phyloP scores from a whole-genome alignment of 768 basidiomycete species.

The Crucibulum laeve region DNA sequence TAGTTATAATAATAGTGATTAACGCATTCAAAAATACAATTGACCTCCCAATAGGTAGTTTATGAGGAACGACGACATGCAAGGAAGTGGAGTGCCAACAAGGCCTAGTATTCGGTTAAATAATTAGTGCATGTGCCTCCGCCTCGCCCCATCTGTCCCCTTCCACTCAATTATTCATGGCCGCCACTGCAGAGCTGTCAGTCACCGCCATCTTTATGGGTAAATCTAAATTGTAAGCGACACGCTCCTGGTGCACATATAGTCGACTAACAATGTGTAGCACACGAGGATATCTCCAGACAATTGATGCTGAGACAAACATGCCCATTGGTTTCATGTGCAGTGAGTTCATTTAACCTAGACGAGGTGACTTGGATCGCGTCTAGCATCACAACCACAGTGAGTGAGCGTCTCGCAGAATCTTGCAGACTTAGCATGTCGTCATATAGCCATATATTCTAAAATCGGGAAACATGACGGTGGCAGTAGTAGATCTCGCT shows the following conservation, averaged over 20 bases:
- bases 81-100: too few species aligned
- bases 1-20: too few species aligned
- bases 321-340: constrained; percentile 1
- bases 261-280: neutral
- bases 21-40: too few species aligned
- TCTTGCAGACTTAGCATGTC: too few species aligned
- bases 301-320: neutral
- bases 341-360: constrained; percentile 6
- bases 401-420: neutral
- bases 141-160: too few species aligned
- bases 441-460: too few species aligned
- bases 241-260: neutral
- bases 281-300: neutral
- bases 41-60: too few species aligned
- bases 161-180: neutral
- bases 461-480: too few species aligned
- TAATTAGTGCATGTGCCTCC: neutral
- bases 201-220: neutral
- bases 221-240: neutral
- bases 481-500: too few species aligned
- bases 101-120: too few species aligned
- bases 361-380: constrained; percentile 1
- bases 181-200: neutral
- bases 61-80: too few species aligned
- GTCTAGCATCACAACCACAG: constrained; percentile 8